phyloP scores from a whole-genome alignment of 192 early-diverging fungal species.

The Umbelopsis sp. region DNA sequence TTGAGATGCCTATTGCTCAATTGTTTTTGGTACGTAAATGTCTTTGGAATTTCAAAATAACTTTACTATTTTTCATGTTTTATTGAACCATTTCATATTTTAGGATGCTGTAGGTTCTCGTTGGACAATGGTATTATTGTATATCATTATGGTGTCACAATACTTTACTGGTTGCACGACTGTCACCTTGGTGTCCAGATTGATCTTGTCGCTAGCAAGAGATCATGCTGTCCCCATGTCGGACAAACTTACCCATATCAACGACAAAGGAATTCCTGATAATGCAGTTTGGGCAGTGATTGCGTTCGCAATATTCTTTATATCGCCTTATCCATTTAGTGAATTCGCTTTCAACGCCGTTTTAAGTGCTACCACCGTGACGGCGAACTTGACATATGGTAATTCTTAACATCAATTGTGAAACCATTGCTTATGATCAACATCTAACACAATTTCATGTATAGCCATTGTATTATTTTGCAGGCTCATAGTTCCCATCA shows the following conservation, averaged over 20 bases:
- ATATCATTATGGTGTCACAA: conserved; percentile 46
- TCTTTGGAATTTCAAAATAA: neutral
- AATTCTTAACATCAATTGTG: neutral
- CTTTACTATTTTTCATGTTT: neutral
- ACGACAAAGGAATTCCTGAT: conserved; percentile 16
- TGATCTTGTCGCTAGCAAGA: conserved; percentile 54
- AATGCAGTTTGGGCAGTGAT: conserved; percentile 20
- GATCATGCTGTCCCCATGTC: conserved; percentile 41
- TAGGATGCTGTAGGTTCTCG: conserved; percentile 46
- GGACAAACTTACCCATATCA: neutral
- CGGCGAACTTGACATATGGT: conserved; percentile 33
- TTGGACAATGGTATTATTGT: conserved; percentile 39
- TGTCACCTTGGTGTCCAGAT: conserved; percentile 45
- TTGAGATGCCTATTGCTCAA: conserved; percentile 35
- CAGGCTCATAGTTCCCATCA: conserved; percentile 3
- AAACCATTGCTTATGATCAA: no score
- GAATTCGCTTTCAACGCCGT: conserved; percentile 34
- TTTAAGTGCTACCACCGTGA: conserved; percentile 29
- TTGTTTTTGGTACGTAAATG: conserved; percentile 25
- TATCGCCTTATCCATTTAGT: conserved; percentile 28
- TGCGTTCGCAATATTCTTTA: conserved; percentile 1
- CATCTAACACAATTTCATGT: neutral
- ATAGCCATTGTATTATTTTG: conserved; percentile 27
- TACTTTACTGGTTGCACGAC: conserved; percentile 49
- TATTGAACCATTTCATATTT: neutral